A percentile compares a stretch with the other conserved stretches of the same genome.
These are phyloP conservation scores for Xylaria bambusicola DNA, from an alignment of 495 filamentous ascomycete species.

Conservation along the genomic window DNA sequence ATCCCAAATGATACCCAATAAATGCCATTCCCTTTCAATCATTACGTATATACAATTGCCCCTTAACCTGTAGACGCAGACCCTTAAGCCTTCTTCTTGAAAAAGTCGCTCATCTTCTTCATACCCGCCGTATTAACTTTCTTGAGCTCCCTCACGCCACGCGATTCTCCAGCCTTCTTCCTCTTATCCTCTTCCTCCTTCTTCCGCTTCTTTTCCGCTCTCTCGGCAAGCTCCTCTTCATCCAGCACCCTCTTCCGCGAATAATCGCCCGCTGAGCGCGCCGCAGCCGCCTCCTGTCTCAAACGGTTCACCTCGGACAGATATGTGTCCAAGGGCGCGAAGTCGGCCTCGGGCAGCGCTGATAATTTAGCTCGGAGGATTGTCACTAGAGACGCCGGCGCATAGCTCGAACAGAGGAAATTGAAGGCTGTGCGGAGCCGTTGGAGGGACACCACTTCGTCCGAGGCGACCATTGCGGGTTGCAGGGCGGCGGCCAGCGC, in stretches of 20 bases:
- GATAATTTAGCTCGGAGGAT: slow-evolving; percentile 52
- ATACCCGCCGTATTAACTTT: slow-evolving; percentile 91
- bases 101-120: slow-evolving; percentile 97
- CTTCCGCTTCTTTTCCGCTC: slow-evolving; percentile 76
- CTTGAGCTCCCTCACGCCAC: slow-evolving; percentile 73
- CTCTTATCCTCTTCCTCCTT: slow-evolving; percentile 63
- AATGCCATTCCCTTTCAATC: slow-evolving; percentile 4
- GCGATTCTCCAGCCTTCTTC: slow-evolving; percentile 68
- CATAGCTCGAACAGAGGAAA: slow-evolving; percentile 76
- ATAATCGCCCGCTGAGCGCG: slow-evolving; percentile 70
- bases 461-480: slow-evolving; percentile 50
- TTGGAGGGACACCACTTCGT: slow-evolving; percentile 61
- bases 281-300: slow-evolving; percentile 66
- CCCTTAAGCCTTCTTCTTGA: slow-evolving; percentile 63
- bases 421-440: slow-evolving; percentile 71
- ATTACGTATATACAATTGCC: background rate
- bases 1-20: slow-evolving; percentile 8
- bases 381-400: slow-evolving; percentile 55
- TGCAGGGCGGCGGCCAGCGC: slow-evolving; percentile 26
- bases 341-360: slow-evolving; percentile 51
- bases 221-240: slow-evolving; percentile 74
- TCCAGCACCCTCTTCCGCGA: slow-evolving; percentile 67
- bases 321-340: slow-evolving; percentile 67
- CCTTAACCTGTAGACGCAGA: background rate
- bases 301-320: slow-evolving; percentile 64